A percentile compares a stretch with the other conserved stretches of the same genome.
phyloP scores from a whole-genome alignment of 2,329 filamentous ascomycete genomes.

The Byssothecium circinans region DNA sequence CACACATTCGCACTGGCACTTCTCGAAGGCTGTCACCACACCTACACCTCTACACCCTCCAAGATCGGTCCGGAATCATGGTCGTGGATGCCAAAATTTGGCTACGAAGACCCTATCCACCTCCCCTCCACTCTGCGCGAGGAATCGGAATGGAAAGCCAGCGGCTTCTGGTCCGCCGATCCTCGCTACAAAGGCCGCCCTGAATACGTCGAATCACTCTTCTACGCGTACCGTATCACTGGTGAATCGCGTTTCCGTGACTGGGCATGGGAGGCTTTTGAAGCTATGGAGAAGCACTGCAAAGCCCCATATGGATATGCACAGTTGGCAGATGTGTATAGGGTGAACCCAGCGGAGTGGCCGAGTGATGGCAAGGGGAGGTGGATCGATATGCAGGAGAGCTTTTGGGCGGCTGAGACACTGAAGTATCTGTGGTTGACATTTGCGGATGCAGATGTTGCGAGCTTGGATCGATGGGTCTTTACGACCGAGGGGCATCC shows the following conservation, averaged over 20 bases:
- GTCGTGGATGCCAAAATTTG: conserved; percentile 45
- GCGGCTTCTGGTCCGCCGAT: conserved; percentile 41
- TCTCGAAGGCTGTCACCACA: conserved; percentile 45
- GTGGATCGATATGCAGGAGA: conserved; percentile 44
- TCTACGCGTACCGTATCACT: conserved; percentile 47
- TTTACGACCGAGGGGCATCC: conserved; percentile 50
- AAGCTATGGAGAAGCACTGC: conserved; percentile 40
- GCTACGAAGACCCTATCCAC: conserved; percentile 34
- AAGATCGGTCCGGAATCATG: conserved; percentile 44
- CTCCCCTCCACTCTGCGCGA: conserved; percentile 31
- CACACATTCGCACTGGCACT: conserved; percentile 43
- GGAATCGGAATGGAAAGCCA: conserved; percentile 27
- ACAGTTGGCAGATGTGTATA: conserved; percentile 41
- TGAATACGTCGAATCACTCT: conserved; percentile 46
- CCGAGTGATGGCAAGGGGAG: conserved; percentile 20
- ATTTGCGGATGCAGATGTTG: conserved; percentile 40
- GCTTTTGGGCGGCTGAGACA: conserved; percentile 46
- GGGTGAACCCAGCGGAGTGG: conserved; percentile 19
- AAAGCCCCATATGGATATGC: conserved; percentile 45
- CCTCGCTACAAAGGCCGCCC: conserved; percentile 40
- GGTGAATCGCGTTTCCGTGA: conserved; percentile 44
- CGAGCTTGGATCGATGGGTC: conserved; percentile 46
- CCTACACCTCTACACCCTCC: conserved; percentile 41
- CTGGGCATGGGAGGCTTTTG: conserved; percentile 48
- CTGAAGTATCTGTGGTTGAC: conserved; percentile 47